Evolutionary conservation across 495 filamentous ascomycete species (phyloP), one percentile per base, ranked within the genome.

Genomic region (Neurospora africana): DNA sequence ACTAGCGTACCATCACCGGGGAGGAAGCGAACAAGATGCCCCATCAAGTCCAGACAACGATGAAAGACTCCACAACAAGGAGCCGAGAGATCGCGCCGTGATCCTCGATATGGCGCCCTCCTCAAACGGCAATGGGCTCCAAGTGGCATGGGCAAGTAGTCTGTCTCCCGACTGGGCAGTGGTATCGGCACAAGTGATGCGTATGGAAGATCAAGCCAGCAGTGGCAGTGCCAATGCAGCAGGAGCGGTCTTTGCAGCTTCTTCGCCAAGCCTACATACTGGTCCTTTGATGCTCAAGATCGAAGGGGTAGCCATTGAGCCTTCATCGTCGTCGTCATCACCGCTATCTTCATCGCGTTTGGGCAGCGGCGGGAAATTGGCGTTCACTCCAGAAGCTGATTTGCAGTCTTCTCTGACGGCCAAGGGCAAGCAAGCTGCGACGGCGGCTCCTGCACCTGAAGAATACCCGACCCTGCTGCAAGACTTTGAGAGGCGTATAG

Each of bases 401-500:
- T 15, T 78, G 68, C 76, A 76, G n/a, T 79, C 76, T 72, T 81
- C 58, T 44, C 13, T 65, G 53, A 65, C 53, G 53, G 23, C 27
- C 15, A 65, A 79, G 76, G 30, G 80, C 68, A 61, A 79, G 72
- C 70, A 82, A 75, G 37, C 78, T 84, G 71, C 73, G 40, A 21
- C 71, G 69, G 37, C 69, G 69, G 23, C 37, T 11, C 23, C 71
- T 58, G 68, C 36, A 8, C 35, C 23, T n/a, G 78, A 84, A 21
- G 82, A 84, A 58, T 84, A 86, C 74, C 81, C 86, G 39, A 84
- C 83, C 39, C 83, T 93, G 81, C 82, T 91, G 73, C 87, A 88
- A 68, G 86, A 89, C 43, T 94, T 93, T 81, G 87, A 90, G 72
- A 88, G 85, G 74, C 83, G 90, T 74, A 89, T 93, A 86, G 80